A percentile compares a stretch with the other conserved stretches of the same genome.
These are phyloP conservation scores for Cryptococcus neoformans DNA, from an alignment of 1,284 basidiomycete species.

Conservation along the genomic window DNA sequence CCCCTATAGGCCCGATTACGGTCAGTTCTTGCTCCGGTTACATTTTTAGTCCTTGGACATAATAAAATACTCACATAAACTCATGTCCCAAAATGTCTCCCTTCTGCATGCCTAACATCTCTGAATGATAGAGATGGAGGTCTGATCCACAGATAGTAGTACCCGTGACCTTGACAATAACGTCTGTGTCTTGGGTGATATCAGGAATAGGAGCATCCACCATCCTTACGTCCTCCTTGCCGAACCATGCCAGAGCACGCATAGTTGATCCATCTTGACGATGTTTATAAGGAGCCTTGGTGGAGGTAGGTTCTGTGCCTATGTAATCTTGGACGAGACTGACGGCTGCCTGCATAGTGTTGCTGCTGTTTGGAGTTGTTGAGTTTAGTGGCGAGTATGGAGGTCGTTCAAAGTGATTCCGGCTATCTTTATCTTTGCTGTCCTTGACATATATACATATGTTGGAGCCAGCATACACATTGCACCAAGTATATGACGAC, in stretches of 20 bases:
- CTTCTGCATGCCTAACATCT: conserved; percentile 61
- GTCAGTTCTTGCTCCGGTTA: not conserved
- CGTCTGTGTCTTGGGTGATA: conserved; percentile 50
- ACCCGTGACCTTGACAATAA: conserved; percentile 46
- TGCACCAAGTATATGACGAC: too few relatives aligned
- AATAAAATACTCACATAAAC: conserved; percentile 54
- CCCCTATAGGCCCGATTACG: conserved; percentile 48
- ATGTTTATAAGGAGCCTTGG: conserved; percentile 54
- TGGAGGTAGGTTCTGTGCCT: conserved; percentile 22
- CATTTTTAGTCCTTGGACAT: not conserved
- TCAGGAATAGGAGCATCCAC: conserved; percentile 63
- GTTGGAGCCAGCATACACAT: too few relatives aligned
- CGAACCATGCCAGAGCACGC: conserved; percentile 70
- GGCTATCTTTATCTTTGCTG: too few relatives aligned
- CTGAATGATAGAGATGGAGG: conserved; percentile 63
- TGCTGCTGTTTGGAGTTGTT: not conserved
- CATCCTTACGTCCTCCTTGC: conserved; percentile 53
- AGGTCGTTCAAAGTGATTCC: too few relatives aligned
- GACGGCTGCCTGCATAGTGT: conserved; percentile 25
- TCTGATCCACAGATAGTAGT: conserved; percentile 58
- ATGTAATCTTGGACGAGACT: conserved; percentile 29
- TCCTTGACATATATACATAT: too few relatives aligned
- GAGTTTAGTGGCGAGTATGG: not conserved
- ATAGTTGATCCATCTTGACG: conserved; percentile 58
- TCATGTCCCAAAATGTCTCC: conserved; percentile 76